Evolutionary conservation across 805 yeast species (phyloP), one percentile per base, ranked within the genome.

Genomic region (Pichia exigua): DNA sequence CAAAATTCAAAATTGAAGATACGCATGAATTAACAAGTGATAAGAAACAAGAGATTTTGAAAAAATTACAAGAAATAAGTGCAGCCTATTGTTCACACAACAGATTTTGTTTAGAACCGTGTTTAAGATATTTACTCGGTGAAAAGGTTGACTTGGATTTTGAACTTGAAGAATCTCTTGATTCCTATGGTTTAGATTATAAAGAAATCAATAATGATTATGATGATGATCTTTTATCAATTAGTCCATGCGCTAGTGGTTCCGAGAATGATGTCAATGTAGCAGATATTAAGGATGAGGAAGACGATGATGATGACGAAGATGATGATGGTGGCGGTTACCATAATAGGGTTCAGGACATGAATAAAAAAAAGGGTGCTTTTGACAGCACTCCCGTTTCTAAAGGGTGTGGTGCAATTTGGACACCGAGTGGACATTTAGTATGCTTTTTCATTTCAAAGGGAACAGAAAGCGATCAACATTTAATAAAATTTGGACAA

Each of bases 311-410:
- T 7, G 51, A 52, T 26, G 62, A 55, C 32, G 57, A 59, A 8
- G 64, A 57, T 9, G 57, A 42, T 18, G 61, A 57, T 26, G 64
- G 61, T 11, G 66, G 63, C 8, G 62, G 58, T 22, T 62, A 47
- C 2, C 56, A 48, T 11, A 28, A 11, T 57, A n/a, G 44, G 38
- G 39, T 43, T 42, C 30, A 42, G 27, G 1, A 45, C 40, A 7
- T 35, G n/a, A 35, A 47, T 44, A 13, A 49, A 24, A 45, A 60
- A 21, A 62, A 61, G 30, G 69, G 72, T 1, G 60, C 73, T 4
- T 77, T 82, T 60, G 95, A 88, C 62, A 83, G 88, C 42, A 87
- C 96, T 0, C 97, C 97, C 0, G 76, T 91, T 15, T 97, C 97
- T 0, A 90, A 87, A 62, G 94, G 90, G 11, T 91, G 96, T 70